Percentiles rank a stretch among this genome's conserved stretches.
Evolutionary conservation across 768 basidiomycete species (phyloP).

Genomic region (Gelatoporia subvermispora): DNA sequence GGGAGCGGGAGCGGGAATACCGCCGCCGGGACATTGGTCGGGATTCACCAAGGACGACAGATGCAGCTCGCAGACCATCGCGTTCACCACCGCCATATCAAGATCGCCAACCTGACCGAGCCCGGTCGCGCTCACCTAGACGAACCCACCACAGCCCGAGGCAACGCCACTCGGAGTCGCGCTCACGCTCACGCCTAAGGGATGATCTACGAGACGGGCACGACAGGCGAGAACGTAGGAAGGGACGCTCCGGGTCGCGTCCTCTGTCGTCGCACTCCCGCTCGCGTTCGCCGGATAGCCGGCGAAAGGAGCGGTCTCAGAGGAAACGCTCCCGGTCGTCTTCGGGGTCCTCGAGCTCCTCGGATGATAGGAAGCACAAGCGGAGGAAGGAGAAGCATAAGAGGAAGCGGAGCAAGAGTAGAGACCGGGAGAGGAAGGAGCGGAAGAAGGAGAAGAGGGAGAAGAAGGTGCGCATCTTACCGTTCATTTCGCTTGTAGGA

Average conservation of each 20-base stretch:
- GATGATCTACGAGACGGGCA: background rate
- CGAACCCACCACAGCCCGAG: conserved; percentile 3
- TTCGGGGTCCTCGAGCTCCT: conserved; percentile 18
- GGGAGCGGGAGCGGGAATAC: background rate
- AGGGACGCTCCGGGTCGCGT: background rate
- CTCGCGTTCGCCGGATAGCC: conserved; percentile 9
- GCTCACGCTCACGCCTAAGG: background rate
- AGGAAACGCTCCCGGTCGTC: conserved; percentile 36
- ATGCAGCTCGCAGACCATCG: background rate
- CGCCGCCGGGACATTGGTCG: background rate
- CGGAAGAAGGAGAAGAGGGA: conserved; percentile 66
- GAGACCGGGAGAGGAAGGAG: conserved; percentile 41
- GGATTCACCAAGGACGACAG: background rate
- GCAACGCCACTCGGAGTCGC: background rate
- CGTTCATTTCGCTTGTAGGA: background rate
- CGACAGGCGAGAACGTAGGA: background rate
- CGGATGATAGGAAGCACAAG: conserved; percentile 27
- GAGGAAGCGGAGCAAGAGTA: conserved; percentile 38
- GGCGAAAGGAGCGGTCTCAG: conserved; percentile 25
- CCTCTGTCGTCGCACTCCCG: no score
- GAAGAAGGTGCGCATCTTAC: conserved; percentile 44
- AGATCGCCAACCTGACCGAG: conserved; percentile 3
- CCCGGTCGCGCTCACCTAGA: conserved; percentile 7
- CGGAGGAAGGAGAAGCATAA: conserved; percentile 41
- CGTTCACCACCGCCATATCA: background rate